Evolutionary conservation across 306 rosid genomes (phyloP), one percentile per base, ranked within the genome.

Genomic region (Begonia loranthoides): DNA sequence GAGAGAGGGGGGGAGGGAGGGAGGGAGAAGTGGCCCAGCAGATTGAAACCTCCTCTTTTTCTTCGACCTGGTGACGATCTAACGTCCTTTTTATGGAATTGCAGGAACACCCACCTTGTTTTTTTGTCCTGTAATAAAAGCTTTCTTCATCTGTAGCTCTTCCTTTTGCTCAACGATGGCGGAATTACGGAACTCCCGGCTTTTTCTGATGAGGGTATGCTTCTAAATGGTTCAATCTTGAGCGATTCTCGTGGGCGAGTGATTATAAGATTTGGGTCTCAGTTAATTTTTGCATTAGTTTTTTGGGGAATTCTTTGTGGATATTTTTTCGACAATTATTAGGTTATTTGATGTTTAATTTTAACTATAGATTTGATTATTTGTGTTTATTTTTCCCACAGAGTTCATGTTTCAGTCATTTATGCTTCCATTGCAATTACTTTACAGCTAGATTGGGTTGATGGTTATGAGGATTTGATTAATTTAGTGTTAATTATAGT

Each of bases 11-110:
- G 51, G 49, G 65, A 62, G 64, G 59, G 51, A 54, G 65, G 36
- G 70, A 59, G 63, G 28, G 52, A 78, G 69, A 28, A 6, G 5
- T 90, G 94, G 87, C 97, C 92, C 97, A 76, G 81, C 73, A 76
- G 95, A 90, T 90, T 95, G 84, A 81, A 80, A 76, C 79, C 94
- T 79, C 54, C 66, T 57, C 41, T 50, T 61, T 70, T 81, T 81
- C 72, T 73, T 79, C 76, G 63, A 66, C 60, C 60, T 61, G 72
- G 54, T 55, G 90, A 79, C 78, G 87, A 89, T 84, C 95, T 79
- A 70, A 71, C 36, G 75, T 74, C 63, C 43, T 61, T 69, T 77
- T 79, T 64, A 76, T 76, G 85, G 86, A 65, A 77, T 71, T 74
- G 34, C 72, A 9, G 64, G 57, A 45, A 62, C 69, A 66, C 84